Conservation (phyloP, 129 eudicot species). For the Lonicera japonica region DNA sequence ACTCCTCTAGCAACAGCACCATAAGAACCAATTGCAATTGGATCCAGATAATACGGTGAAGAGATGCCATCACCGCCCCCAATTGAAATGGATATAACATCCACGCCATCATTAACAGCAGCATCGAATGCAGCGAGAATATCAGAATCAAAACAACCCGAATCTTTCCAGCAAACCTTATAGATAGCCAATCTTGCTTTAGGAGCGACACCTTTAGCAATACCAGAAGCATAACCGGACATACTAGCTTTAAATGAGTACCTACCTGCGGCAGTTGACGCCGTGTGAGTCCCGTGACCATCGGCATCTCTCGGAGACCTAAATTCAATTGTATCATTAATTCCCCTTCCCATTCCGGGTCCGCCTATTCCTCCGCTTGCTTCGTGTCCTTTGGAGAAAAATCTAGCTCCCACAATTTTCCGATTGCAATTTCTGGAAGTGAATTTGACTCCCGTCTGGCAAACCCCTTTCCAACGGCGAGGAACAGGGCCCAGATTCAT, state of each 20-base stretch:
- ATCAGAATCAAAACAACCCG: constrained; percentile 86
- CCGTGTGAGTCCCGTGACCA: constrained; percentile 93
- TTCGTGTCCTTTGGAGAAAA: constrained; percentile 71
- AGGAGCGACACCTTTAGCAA: constrained; percentile 91
- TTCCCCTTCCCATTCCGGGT: constrained; percentile 44
- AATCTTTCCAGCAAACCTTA: constrained; percentile 73
- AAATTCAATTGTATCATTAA: constrained; percentile 60
- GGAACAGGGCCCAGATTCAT: constrained; percentile 74
- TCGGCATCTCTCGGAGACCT: constrained; percentile 81
- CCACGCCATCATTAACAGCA: constrained; percentile 78
- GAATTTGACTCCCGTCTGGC: constrained; percentile 51
- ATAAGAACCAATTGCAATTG: constrained; percentile 82
- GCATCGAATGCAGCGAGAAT: constrained; percentile 81
- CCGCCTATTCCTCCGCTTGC: constrained; percentile 51
- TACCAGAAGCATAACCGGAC: constrained; percentile 77
- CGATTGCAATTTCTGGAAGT: constrained; percentile 38
- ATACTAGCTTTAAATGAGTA: constrained; percentile 62
- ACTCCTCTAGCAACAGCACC: constrained; percentile 82
- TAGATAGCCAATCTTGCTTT: constrained; percentile 75
- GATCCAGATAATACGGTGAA: constrained; percentile 82
- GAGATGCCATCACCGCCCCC: constrained; percentile 94
- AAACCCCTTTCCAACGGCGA: constrained; percentile 59
- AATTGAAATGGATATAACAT: constrained; percentile 76
- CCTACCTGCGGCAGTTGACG: constrained; percentile 86
- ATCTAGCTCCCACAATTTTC: constrained; percentile 70